Evolutionary conservation across 2,329 filamentous ascomycete species (phyloP).

Genomic region (Aureobasidium namibiae): DNA sequence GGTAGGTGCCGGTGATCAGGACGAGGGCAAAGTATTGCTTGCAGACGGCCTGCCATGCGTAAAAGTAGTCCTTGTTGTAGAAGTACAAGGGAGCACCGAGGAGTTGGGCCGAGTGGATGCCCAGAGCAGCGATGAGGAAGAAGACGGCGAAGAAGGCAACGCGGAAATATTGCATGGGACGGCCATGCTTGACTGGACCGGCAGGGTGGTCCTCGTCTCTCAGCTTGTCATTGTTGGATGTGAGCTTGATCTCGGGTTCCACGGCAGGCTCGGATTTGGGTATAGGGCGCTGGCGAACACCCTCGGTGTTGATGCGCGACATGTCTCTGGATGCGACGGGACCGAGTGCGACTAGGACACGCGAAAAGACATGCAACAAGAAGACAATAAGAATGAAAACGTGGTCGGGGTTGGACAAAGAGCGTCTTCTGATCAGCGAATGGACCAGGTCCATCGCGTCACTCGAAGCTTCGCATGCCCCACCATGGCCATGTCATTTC

Average conservation of each 20-base stretch:
- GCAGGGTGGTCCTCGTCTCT: slow-evolving; percentile 21
- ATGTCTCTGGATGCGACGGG: slow-evolving; percentile 6
- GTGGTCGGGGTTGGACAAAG: not conserved
- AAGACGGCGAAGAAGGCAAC: slow-evolving; percentile 37
- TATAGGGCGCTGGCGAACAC: not conserved
- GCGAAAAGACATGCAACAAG: not conserved
- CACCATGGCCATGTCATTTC: not conserved
- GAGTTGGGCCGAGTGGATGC: slow-evolving; percentile 57
- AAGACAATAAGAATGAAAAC: not conserved
- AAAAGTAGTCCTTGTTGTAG: slow-evolving; percentile 65
- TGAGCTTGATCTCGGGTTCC: slow-evolving; percentile 10
- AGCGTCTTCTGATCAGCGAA: not conserved
- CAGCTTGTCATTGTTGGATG: not conserved
- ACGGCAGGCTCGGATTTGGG: not conserved
- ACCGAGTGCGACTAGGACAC: not conserved
- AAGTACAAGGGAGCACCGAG: slow-evolving; percentile 67
- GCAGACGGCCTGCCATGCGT: slow-evolving; percentile 78
- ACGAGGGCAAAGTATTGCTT: slow-evolving; percentile 75
- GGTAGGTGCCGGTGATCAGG: slow-evolving; percentile 70
- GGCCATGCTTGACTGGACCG: slow-evolving; percentile 35
- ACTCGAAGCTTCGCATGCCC: not conserved
- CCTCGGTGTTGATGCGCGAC: slow-evolving; percentile 7
- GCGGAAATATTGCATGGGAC: slow-evolving; percentile 33
- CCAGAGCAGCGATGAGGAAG: slow-evolving; percentile 36
- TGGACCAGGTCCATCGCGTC: not conserved